A percentile compares a stretch with the other conserved stretches of the same genome.
Conservation (phyloP, 805 yeast species). For the Tetrapisispora fleetii region DNA sequence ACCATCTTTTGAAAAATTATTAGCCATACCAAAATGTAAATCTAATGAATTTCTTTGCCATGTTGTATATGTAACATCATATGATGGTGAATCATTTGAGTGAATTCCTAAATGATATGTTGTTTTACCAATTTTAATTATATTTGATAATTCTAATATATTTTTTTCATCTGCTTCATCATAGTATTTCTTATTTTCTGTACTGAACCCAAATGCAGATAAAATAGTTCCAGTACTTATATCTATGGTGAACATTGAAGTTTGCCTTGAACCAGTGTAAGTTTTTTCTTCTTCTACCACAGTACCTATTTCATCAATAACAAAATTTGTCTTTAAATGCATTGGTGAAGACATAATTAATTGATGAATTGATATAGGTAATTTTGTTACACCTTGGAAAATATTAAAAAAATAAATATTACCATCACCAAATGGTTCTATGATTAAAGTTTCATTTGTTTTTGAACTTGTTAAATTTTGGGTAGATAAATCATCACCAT, state of each 20-base stretch:
- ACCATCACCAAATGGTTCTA: conserved; percentile 86
- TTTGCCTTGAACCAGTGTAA: conserved; percentile 74
- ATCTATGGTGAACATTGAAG: conserved; percentile 68
- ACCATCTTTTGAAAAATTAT: conserved; percentile 54
- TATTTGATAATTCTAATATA: conserved; percentile 23
- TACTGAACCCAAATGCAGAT: conserved; percentile 54
- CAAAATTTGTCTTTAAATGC: conserved; percentile 38
- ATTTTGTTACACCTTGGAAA: conserved; percentile 60
- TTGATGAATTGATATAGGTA: conserved; percentile 72
- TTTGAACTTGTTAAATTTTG: neutral
- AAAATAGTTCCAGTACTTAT: conserved; percentile 64
- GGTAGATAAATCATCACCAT: conserved; percentile 9
- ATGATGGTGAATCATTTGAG: conserved; percentile 55
- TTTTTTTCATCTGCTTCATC: conserved; percentile 5
- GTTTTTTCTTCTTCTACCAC: conserved; percentile 54
- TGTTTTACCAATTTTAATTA: conserved; percentile 58
- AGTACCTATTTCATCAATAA: conserved; percentile 36
- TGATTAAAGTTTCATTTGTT: conserved; percentile 55
- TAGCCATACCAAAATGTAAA: conserved; percentile 38
- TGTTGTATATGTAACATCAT: conserved; percentile 78
- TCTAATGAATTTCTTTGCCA: conserved; percentile 93
- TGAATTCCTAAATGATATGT: conserved; percentile 69
- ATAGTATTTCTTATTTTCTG: conserved; percentile 21
- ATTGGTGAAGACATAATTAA: conserved; percentile 80
- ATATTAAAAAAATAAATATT: conserved; percentile 70